Evolutionary conservation across 352 stramenopile species (phyloP), one percentile per base, ranked within the genome.

Genomic region (Albugo candida): DNA sequence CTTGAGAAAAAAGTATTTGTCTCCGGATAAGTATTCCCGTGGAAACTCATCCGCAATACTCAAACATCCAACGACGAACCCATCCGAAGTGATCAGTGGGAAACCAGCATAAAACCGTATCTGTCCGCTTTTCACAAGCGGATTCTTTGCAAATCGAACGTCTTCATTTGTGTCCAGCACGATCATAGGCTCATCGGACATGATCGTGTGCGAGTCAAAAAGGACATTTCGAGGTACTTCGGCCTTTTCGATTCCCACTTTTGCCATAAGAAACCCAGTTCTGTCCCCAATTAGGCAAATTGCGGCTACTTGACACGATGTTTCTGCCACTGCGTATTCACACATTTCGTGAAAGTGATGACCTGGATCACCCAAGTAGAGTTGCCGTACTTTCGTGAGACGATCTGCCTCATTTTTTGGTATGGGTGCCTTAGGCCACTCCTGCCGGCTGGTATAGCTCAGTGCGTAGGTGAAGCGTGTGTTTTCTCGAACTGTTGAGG

Each of bases 321-420:
- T 63, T 55, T 84, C 74, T 13, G 77, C 76, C 2, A 75, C 72
- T 14, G 74, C 77, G 51, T 84, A 85, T 52, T 89, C 77, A 46
- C 75, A 83, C 70, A 89, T 87, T 48, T 89, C 77, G 49, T 89
- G 77, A 54, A 89, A 89, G 48, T 87, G 77, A 51, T 74, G 61
- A 1, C 74, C 68, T 0, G 74, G 74, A 55, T 89, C 77, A 12
- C 70, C 70, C 18, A 89, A 48, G 50, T 83, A 70, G n/a, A 89
- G 50, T 47, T 72, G 59, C 16, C 74, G 70, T 34, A 89, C 77
- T 40, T 81, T 83, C 49, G 67, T 59, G 14, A 89, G 69, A 4
- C 77, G 70, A 6, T 61, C 54, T 0, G 56, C 50, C 45, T 89
- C 77, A 47, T 87, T 73, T 41, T 60, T 48, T 5, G 77, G 77